Conservation (phyloP, 78 protist species). For the Dictyostelium discoideum region DNA sequence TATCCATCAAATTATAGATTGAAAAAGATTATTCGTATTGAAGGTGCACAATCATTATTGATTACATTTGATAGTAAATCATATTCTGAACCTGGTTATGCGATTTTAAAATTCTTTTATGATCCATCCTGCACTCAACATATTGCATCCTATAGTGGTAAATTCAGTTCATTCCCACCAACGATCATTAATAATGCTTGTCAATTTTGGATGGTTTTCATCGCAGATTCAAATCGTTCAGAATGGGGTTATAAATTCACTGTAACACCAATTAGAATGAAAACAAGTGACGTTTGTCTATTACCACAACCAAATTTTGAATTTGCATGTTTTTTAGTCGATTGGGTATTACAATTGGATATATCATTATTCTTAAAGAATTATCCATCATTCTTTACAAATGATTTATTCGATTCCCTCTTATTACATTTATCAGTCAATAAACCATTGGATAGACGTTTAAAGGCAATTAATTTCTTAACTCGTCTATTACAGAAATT, state of each 20-base stretch:
- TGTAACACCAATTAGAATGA: constrained; percentile 47
- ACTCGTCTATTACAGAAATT: constrained; percentile 31
- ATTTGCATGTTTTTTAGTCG: constrained; percentile 52
- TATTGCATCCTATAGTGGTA: constrained; percentile 56
- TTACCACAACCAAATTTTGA: constrained; percentile 60
- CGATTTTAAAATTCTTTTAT: constrained; percentile 27
- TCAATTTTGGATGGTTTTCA: constrained; percentile 52
- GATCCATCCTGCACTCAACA: constrained; percentile 51
- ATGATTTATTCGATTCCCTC: constrained; percentile 9
- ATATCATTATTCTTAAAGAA: not conserved
- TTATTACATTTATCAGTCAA: constrained; percentile 1
- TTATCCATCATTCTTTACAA: constrained; percentile 25
- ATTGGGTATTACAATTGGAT: constrained; percentile 65
- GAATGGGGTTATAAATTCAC: constrained; percentile 75
- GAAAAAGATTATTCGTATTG: constrained; percentile 62
- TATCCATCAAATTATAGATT: constrained; percentile 24
- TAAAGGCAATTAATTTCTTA: constrained; percentile 45
- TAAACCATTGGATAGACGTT: constrained; percentile 53
- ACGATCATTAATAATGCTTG: not conserved
- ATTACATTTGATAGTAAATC: constrained; percentile 35
- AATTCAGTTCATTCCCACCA: constrained; percentile 31
- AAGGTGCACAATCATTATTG: constrained; percentile 47
- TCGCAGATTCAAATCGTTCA: constrained; percentile 23
- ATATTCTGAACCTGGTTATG: constrained; percentile 36
- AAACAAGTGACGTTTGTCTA: constrained; percentile 30